Evolutionary conservation across 495 filamentous ascomycete genomes (phyloP).

Genomic region (Podospora australis): DNA sequence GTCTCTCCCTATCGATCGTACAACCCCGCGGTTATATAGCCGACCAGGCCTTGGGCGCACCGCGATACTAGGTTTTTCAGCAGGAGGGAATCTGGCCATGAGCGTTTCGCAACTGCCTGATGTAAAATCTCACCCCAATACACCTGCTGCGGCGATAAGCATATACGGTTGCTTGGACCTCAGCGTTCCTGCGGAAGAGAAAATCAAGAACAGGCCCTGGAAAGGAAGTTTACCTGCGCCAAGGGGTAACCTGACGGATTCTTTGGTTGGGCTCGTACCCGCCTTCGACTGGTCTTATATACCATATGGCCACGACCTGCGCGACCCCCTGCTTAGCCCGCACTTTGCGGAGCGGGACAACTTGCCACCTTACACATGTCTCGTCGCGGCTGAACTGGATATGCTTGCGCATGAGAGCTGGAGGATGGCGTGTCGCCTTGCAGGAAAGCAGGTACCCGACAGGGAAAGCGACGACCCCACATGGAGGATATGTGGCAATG

Average conservation of each 20-base stretch:
- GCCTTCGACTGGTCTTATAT: slow-evolving; percentile 31
- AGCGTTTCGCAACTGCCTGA: slow-evolving; percentile 27
- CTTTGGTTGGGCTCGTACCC: slow-evolving; percentile 15
- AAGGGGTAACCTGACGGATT: slow-evolving; percentile 23
- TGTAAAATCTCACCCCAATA: slow-evolving; percentile 17
- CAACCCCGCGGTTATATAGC: neutral
- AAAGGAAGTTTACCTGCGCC: slow-evolving; percentile 21
- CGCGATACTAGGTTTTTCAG: slow-evolving; percentile 30
- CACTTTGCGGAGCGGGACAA: slow-evolving; percentile 22
- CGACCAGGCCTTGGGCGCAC: no score
- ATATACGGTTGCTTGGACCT: slow-evolving; percentile 31
- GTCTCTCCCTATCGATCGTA: slow-evolving; percentile 32
- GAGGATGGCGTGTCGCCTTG: slow-evolving; percentile 27
- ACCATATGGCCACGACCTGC: slow-evolving; percentile 21
- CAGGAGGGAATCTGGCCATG: slow-evolving; percentile 31
- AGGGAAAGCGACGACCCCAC: slow-evolving; percentile 17
- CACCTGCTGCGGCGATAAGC: slow-evolving; percentile 20
- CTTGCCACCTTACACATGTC: slow-evolving; percentile 34
- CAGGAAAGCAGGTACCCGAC: slow-evolving; percentile 16
- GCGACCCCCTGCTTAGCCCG: slow-evolving; percentile 28
- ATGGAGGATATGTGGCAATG: slow-evolving; percentile 25
- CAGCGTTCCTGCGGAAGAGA: slow-evolving; percentile 12
- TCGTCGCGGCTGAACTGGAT: slow-evolving; percentile 50
- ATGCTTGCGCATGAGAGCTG: slow-evolving; percentile 31
- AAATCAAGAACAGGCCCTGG: slow-evolving; percentile 25